Percentiles rank a stretch among this genome's conserved stretches.
These are phyloP conservation scores for Diaporthe ampelina DNA, from an alignment of 2,329 filamentous ascomycete genomes.

Conservation along the genomic window DNA sequence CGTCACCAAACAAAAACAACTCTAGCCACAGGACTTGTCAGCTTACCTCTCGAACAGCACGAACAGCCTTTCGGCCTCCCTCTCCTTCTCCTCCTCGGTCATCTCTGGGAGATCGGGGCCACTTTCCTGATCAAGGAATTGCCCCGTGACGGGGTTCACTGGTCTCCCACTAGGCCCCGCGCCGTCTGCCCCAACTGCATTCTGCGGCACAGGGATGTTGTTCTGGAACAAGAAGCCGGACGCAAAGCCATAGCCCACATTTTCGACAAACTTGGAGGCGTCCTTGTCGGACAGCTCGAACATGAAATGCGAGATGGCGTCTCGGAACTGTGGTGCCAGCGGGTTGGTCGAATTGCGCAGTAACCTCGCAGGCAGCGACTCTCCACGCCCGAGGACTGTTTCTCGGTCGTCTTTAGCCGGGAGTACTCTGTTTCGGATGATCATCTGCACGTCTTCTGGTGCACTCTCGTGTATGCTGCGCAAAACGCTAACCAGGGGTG, in stretches of 20 bases:
- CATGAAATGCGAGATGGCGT: constrained; percentile 82
- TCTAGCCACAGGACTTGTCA: neutral
- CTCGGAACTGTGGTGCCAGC: constrained; percentile 77
- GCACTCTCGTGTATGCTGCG: constrained; percentile 79
- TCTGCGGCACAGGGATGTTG: constrained; percentile 82
- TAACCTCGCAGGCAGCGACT: constrained; percentile 81
- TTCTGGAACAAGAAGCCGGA: constrained; percentile 90
- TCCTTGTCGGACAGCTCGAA: constrained; percentile 91
- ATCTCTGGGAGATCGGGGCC: constrained; percentile 75
- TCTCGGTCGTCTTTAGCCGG: constrained; percentile 83
- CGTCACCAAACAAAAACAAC: neutral
- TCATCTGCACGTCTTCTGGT: constrained; percentile 70
- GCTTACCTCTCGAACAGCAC: constrained; percentile 87
- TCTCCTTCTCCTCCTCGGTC: constrained; percentile 92
- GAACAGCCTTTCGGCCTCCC: constrained; percentile 90
- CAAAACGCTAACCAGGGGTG: constrained; percentile 82
- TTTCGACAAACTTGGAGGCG: constrained; percentile 84
- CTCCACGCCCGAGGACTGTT: constrained; percentile 81
- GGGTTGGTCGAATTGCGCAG: constrained; percentile 84
- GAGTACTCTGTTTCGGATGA: constrained; percentile 77
- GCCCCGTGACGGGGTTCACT: constrained; percentile 90
- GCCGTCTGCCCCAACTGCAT: constrained; percentile 68
- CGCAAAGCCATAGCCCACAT: constrained; percentile 95
- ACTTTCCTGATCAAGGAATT: constrained; percentile 79
- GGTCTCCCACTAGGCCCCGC: constrained; percentile 51